Conservation (phyloP, 345 rosid species). For the Populus nigra region DNA sequence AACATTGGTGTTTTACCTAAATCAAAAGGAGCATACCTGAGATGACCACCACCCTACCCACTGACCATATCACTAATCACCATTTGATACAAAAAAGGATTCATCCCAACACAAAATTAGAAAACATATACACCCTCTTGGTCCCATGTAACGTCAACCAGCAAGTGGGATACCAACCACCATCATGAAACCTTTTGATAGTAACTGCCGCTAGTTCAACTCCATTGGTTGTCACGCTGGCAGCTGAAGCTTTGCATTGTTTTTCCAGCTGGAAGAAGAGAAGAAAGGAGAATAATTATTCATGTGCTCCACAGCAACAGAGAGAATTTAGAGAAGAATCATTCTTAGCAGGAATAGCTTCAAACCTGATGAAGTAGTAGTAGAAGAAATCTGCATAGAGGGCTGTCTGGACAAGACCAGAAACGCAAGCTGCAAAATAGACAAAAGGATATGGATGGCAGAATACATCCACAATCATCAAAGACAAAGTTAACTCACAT, state of each 20-base stretch:
- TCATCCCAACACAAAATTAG: background rate
- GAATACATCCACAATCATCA: slow-evolving; percentile 6
- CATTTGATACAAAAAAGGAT: background rate
- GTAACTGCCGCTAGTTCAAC: background rate
- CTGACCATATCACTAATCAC: background rate
- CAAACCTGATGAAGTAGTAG: slow-evolving; percentile 80
- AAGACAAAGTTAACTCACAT: background rate
- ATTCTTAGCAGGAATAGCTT: background rate
- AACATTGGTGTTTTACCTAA: slow-evolving; percentile 4
- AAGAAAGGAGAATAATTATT: background rate
- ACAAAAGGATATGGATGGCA: slow-evolving; percentile 1
- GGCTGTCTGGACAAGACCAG: slow-evolving; percentile 83
- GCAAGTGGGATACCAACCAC: background rate
- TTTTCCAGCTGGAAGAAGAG: slow-evolving; percentile 72
- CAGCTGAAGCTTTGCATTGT: slow-evolving; percentile 82
- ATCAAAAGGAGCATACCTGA: background rate
- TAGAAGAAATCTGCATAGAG: slow-evolving; percentile 94
- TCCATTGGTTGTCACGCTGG: slow-evolving; percentile 57
- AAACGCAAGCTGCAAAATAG: slow-evolving; percentile 62
- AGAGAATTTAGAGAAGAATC: background rate
- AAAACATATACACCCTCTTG: background rate
- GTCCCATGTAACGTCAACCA: background rate
- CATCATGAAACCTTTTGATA: background rate
- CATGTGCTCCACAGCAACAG: background rate
- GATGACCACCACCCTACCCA: background rate